Evolutionary conservation across 768 basidiomycete species (phyloP).

Genomic region (Rhizopogon sp.): DNA sequence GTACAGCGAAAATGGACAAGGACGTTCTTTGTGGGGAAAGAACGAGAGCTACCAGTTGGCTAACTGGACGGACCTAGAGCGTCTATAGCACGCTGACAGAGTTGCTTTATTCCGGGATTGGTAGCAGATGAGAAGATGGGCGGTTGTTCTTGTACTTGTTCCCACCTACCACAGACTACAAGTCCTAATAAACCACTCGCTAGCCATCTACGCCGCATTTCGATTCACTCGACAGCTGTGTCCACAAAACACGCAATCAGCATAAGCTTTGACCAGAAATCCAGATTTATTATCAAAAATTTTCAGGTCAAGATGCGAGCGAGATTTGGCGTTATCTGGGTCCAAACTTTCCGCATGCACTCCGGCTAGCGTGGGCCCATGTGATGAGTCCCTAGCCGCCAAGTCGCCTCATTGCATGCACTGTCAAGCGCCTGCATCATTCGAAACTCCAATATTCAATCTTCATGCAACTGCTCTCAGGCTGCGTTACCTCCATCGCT

Average conservation of each 20-base stretch:
- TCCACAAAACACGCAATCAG: conserved; percentile 4
- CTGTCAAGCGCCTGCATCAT: conserved; percentile 16
- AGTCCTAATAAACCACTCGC: neutral
- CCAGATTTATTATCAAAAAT: conserved; percentile 3
- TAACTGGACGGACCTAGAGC: conserved; percentile 24
- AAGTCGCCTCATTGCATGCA: conserved; percentile 15
- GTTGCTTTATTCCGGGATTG: conserved; percentile 33
- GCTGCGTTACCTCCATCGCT: no score
- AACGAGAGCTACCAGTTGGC: neutral
- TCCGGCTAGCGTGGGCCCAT: neutral
- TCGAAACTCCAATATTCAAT: neutral
- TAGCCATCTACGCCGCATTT: neutral
- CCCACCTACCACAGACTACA: conserved; percentile 15
- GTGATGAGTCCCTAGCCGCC: conserved; percentile 13
- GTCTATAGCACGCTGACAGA: conserved; percentile 20
- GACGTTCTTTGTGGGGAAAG: neutral
- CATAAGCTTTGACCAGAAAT: conserved; percentile 6
- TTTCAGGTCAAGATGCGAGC: neutral
- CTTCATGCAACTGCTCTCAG: no score
- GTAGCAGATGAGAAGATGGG: conserved; percentile 24
- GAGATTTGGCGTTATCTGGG: conserved; percentile 1
- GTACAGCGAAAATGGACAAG: neutral
- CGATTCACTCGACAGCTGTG: neutral
- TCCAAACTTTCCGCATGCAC: conserved; percentile 2
- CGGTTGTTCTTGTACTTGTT: conserved; percentile 21